Evolutionary conservation across 129 eudicot genomes (phyloP), one percentile per base, ranked within the genome.

Genomic region (Pittosporum tobira): DNA sequence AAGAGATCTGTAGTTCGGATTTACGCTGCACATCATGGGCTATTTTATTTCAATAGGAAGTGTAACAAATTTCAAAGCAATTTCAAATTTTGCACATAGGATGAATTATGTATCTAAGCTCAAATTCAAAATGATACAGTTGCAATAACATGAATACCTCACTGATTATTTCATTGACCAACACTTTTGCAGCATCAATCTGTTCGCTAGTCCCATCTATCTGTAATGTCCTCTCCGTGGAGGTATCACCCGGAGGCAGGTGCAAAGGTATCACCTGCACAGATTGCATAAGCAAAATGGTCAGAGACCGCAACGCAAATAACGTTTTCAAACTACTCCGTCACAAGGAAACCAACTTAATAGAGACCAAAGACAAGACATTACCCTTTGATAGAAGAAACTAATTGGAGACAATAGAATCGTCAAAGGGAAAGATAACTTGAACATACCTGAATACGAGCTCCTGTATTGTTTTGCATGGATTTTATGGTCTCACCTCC

Each of bases 401-500:
- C 38, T n/a, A 29, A 3, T 6, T 28, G 8, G 13, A 30, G 62
- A 29, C 1, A 7, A 29, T 2, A 54, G 59, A 9, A 19, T 55
- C 0, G 2, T 1, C 2, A 37, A 25, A 57, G 14, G 44, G n/a
- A 38, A 0, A 44, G 16, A 43, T 36, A 57, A 16, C 50, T 24
- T 11, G 2, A 12, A 62, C 44, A 61, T 37, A 87, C 99, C 96
- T 93, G 96, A 71, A 93, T 85, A 27, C 96, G 96, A 60, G 99
- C 99, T 43, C 99, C 99, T 24, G 99, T 64, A 57, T 62, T 76
- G 8, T 78, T 84, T 75, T 93, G 99, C 86, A 93, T 93, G 70
- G 50, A 87, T 65, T 87, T 93, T 45, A 93, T 93, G 53, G 99
- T 87, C 75, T 93, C 99, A 6, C 99, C 99, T 14, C 96, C 96